phyloP scores from a whole-genome alignment of 177 flowering plant species.

The Vitis hybrid region DNA sequence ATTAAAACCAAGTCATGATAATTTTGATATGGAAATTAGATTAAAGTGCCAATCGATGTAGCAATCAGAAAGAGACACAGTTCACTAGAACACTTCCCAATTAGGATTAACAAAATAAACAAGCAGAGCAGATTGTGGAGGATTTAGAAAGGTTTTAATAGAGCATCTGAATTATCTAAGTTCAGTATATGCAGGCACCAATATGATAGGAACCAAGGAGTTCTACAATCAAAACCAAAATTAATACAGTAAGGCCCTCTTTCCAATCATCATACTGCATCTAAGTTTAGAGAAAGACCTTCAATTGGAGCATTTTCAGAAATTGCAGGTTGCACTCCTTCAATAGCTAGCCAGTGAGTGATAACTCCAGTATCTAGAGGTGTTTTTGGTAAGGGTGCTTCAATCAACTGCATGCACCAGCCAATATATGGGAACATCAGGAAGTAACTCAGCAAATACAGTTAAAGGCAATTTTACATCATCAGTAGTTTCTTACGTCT shows the following conservation, averaged over 20 bases:
- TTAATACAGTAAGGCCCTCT: neutral
- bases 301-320: slow-evolving; percentile 81
- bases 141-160: neutral
- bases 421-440: slow-evolving; percentile 6
- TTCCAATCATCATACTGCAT: neutral
- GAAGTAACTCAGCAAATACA: neutral
- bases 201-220: neutral
- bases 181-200: neutral
- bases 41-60: neutral
- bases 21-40: neutral
- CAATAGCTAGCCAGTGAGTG: slow-evolving; percentile 92
- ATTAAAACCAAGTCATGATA: neutral
- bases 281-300: slow-evolving; percentile 33
- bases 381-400: slow-evolving; percentile 82
- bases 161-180: neutral
- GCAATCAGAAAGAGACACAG: neutral
- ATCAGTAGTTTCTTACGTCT: slow-evolving; percentile 52
- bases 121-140: neutral
- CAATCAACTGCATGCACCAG: slow-evolving; percentile 56
- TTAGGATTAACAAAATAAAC: neutral
- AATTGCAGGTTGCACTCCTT: slow-evolving; percentile 94
- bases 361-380: slow-evolving; percentile 71
- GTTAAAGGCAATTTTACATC: neutral
- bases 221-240: too few species aligned
- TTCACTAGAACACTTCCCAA: neutral